Percentiles rank a stretch among this genome's conserved stretches.
phyloP scores from a whole-genome alignment of 352 stramenopile genomes.

The Nothophytophthora sp. region DNA sequence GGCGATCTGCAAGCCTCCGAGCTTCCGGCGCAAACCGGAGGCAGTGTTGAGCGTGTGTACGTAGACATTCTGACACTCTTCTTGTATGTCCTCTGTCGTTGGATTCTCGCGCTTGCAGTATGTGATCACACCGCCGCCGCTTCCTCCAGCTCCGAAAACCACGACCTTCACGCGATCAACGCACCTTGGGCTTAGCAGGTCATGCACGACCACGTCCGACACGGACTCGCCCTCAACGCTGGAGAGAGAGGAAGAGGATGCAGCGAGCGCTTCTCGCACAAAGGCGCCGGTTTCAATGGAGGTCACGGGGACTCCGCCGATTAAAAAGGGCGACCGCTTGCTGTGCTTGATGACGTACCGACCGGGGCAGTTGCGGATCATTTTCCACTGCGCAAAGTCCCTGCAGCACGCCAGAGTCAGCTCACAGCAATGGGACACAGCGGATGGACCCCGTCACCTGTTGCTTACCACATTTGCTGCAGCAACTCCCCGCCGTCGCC shows the following conservation, averaged over 20 bases:
- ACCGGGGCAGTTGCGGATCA: slow-evolving; percentile 70
- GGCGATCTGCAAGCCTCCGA: slow-evolving; percentile 47
- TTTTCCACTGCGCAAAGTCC: slow-evolving; percentile 67
- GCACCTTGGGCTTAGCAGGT: slow-evolving; percentile 43
- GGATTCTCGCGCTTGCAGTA: slow-evolving; percentile 50
- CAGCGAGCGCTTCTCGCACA: slow-evolving; percentile 21
- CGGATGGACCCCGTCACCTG: no score
- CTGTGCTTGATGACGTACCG: slow-evolving; percentile 66
- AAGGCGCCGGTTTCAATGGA: slow-evolving; percentile 31
- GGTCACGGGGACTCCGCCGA: slow-evolving; percentile 34
- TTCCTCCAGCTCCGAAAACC: slow-evolving; percentile 35
- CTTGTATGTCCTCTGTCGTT: background rate
- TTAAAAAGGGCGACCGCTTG: slow-evolving; percentile 33
- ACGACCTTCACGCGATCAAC: slow-evolving; percentile 55
- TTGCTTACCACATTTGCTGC: slow-evolving; percentile 58
- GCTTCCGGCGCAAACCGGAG: slow-evolving; percentile 55
- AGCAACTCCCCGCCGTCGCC: slow-evolving; percentile 52
- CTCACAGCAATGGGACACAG: background rate
- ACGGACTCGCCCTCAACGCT: background rate
- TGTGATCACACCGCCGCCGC: slow-evolving; percentile 62
- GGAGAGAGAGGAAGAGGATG: no score
- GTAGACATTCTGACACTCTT: slow-evolving; percentile 18
- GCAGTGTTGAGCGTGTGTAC: slow-evolving; percentile 73
- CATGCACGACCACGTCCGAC: slow-evolving; percentile 23
- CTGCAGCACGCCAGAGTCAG: slow-evolving; percentile 22